phyloP scores from a whole-genome alignment of 257 asterid species.

The Petunia secreta region DNA sequence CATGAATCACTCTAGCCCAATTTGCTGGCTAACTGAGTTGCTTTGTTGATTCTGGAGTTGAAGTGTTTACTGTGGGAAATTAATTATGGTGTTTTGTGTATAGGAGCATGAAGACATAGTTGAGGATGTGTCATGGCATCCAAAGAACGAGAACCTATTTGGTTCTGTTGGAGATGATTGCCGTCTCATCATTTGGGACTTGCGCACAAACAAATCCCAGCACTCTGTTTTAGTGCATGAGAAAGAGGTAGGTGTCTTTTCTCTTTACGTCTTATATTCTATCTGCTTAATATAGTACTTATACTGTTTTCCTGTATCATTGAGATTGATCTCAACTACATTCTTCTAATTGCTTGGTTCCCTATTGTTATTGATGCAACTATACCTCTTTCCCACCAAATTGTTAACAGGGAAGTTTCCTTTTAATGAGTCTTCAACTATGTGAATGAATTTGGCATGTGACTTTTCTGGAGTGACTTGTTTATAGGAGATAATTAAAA shows the following conservation, averaged over 20 bases:
- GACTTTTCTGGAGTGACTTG: no score
- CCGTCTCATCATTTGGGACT: slow-evolving; percentile 88
- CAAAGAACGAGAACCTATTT: slow-evolving; percentile 70
- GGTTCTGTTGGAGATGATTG: slow-evolving; percentile 99
- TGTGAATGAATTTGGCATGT: background rate
- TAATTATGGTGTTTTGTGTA: slow-evolving; percentile 25
- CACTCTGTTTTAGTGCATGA: slow-evolving; percentile 68
- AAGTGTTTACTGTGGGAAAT: background rate
- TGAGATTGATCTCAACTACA: slow-evolving; percentile 1
- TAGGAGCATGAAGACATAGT: slow-evolving; percentile 83
- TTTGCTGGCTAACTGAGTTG: slow-evolving; percentile 19
- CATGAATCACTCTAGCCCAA: background rate
- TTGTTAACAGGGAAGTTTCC: background rate
- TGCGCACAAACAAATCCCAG: slow-evolving; percentile 80
- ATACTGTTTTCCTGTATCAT: background rate
- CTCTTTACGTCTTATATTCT: background rate
- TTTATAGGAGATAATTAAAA: no score
- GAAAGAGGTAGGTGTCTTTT: slow-evolving; percentile 62
- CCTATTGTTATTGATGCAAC: background rate
- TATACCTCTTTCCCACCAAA: background rate
- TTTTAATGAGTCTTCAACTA: background rate
- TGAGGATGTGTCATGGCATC: slow-evolving; percentile 93
- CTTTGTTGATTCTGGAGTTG: slow-evolving; percentile 13
- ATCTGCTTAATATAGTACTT: background rate
- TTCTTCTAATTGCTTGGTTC: background rate